Evolutionary conservation across 371 early-diverging fungal species (phyloP).

Genomic region (Syncephalastrum monosporum): DNA sequence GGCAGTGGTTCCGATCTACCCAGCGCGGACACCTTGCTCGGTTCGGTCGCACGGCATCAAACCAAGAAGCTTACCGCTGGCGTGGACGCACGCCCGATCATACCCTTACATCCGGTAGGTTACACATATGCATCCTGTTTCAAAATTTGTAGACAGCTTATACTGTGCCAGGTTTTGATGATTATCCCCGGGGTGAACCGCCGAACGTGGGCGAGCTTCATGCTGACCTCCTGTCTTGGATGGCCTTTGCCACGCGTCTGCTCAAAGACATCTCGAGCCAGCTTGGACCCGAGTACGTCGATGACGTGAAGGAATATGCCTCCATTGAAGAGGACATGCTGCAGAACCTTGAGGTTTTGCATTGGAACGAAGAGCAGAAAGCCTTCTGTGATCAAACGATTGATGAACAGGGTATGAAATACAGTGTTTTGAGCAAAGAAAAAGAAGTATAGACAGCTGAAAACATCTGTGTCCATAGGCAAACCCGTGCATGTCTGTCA

Average conservation of each 20-base stretch:
- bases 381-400: constrained; percentile 81
- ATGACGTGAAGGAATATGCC: constrained; percentile 55
- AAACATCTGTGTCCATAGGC: constrained; percentile 15
- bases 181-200: constrained; percentile 86
- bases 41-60: constrained; percentile 52
- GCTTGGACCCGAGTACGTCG: constrained; percentile 50
- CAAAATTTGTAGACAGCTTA: constrained; percentile 1
- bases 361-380: constrained; percentile 76
- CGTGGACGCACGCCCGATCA: constrained; percentile 85
- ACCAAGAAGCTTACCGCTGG: constrained; percentile 85
- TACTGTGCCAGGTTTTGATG: constrained; percentile 74
- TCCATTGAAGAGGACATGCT: constrained; percentile 49
- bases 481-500: constrained; percentile 73
- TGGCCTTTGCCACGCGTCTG: constrained; percentile 76
- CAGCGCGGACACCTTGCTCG: constrained; percentile 71
- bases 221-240: constrained; percentile 89
- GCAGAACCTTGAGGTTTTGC: constrained; percentile 53
- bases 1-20: constrained; percentile 80
- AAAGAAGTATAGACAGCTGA: background rate
- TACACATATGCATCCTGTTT: background rate
- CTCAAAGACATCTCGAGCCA: constrained; percentile 65
- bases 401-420: constrained; percentile 34
- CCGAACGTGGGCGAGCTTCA: constrained; percentile 85
- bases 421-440: constrained; percentile 1
- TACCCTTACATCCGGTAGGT: constrained; percentile 83